Percentiles rank a stretch among this genome's conserved stretches.
phyloP scores from a whole-genome alignment of 257 asterid species.

The Petunia axillaris region DNA sequence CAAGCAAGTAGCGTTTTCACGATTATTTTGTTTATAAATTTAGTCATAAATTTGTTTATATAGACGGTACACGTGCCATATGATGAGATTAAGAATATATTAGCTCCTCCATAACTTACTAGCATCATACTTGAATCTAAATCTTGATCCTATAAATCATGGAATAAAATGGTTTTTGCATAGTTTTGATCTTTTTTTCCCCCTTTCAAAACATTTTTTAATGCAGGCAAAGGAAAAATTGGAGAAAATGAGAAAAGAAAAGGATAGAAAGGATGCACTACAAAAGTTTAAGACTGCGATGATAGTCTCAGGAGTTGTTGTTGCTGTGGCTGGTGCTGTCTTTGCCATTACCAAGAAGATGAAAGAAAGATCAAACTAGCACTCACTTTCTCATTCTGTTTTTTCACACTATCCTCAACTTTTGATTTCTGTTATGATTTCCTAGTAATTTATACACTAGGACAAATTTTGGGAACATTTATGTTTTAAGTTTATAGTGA shows the following conservation, averaged over 20 bases:
- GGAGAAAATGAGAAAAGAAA: constrained; percentile 39
- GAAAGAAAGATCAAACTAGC: constrained; percentile 53
- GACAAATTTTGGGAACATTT: background rate
- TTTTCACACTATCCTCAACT: background rate
- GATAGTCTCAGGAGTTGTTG: constrained; percentile 62
- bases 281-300: constrained; percentile 61
- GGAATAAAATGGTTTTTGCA: background rate
- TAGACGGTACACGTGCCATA: background rate
- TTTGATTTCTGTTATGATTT: background rate
- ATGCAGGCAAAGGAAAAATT: constrained; percentile 45
- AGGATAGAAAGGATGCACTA: constrained; percentile 57
- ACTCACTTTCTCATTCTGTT: background rate
- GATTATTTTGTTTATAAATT: too few species aligned
- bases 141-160: background rate
- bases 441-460: too few species aligned
- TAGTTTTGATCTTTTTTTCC: too few species aligned
- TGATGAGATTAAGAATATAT: background rate
- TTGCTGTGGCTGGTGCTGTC: constrained; percentile 72
- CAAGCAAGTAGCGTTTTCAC: too few species aligned
- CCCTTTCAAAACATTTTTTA: background rate
- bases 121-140: background rate
- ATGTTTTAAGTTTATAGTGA: too few species aligned
- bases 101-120: background rate
- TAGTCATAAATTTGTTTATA: too few species aligned
- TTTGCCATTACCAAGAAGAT: constrained; percentile 72